Percentiles rank a stretch among this genome's conserved stretches.
Conservation (phyloP, 768 basidiomycete genomes). For the Phanerochaete sordida region DNA sequence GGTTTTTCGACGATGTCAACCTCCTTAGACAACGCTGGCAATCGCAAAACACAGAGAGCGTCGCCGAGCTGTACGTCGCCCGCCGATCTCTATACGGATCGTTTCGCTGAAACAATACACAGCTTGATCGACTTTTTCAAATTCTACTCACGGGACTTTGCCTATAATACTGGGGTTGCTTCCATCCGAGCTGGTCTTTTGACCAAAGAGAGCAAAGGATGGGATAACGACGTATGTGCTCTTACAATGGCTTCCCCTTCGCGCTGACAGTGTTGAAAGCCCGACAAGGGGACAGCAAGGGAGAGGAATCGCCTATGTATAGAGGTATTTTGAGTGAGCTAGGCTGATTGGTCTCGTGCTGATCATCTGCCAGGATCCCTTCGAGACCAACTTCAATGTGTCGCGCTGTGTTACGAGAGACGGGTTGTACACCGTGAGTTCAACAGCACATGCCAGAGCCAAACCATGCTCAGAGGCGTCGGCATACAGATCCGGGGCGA, state of each 20-base stretch:
- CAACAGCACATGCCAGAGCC: background rate
- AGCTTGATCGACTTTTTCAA: constrained; percentile 98
- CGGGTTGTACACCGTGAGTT: constrained; percentile 84
- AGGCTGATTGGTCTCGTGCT: background rate
- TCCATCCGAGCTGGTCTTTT: constrained; percentile 87
- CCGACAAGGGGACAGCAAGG: constrained; percentile 63
- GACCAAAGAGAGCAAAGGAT: constrained; percentile 91
- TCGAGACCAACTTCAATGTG: constrained; percentile 95
- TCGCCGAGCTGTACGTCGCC: constrained; percentile 80
- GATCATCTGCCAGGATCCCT: constrained; percentile 70
- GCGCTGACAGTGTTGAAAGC: constrained; percentile 1
- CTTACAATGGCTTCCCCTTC: background rate
- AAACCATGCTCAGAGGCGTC: background rate
- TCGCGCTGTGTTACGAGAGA: constrained; percentile 95
- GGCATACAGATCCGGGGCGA: constrained; percentile 85
- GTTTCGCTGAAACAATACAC: background rate
- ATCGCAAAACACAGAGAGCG: constrained; percentile 88
- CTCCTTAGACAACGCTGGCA: constrained; percentile 88
- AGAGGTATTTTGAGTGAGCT: constrained; percentile 53
- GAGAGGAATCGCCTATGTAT: constrained; percentile 96
- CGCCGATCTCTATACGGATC: background rate
- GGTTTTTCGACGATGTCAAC: constrained; percentile 98
- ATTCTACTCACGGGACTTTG: constrained; percentile 92
- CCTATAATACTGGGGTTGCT: constrained; percentile 86
- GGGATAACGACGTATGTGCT: constrained; percentile 84